Base-by-base conservation (phyloP, 257 asterid genomes). In the Rubia yunnanensis region DNA sequence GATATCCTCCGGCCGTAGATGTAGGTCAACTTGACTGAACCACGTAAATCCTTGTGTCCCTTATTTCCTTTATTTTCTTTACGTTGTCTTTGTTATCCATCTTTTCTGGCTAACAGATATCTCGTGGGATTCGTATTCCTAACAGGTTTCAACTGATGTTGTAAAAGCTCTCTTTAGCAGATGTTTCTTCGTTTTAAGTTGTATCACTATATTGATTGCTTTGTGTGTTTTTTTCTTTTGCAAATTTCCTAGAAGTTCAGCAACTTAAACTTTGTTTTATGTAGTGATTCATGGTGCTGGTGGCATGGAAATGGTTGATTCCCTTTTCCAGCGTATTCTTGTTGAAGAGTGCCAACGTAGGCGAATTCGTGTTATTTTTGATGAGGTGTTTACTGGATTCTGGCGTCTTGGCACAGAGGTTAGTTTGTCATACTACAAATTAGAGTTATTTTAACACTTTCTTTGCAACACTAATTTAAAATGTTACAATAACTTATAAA, bases 341-440 rank as follows among this genome's bases (percentile, higher is more conserved):
- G 90, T 86, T 27, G 81, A 61, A 74, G 99, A 89, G 82, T 94
- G 99, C 80, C 84, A 74, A 77, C 50, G 52, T 57, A 83, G 74
- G 50, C 91, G 81, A 71, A 82, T 94, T 73, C 97, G 97, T 7
- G 95, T 90, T 77, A 89, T 94, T 56, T 94, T 89, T 65, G 97
- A 94, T 63, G 99, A 94, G 77, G 97, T 94, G 59, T 90, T 94
- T 77, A 94, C 97, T 64, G 99, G 99, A 73, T 94, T 94, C 74
- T 90, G 99, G 99, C 99, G 95, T 63, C 96, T 94, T 32, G 97
- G 96, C 65, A 78, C 81, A 65, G 96, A 90, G 97, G 99, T 92
- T 74, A 54, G 90, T 72, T 54, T 59, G 17, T 24, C 59, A 20
- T n/a, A n/a, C n/a, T n/a, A n/a, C n/a, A n/a, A n/a, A n/a, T n/a